Conservation (phyloP, 108 stramenopile species). For the Nitzschia sp. region DNA sequence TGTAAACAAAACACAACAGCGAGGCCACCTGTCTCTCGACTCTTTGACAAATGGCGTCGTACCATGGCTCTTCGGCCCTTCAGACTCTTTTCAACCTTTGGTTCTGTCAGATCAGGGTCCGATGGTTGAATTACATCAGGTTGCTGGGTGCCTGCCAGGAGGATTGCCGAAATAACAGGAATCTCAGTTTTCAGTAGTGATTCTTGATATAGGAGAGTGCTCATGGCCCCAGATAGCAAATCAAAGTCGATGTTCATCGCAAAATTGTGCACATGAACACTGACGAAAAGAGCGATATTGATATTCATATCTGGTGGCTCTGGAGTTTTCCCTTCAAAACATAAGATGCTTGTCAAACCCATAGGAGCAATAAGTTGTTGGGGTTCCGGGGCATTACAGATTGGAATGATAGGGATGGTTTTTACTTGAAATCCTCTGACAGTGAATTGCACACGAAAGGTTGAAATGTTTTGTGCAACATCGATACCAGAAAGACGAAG, state of each 20-base stretch:
- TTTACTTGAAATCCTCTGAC: slow-evolving; percentile 46
- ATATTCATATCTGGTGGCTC: slow-evolving; percentile 17
- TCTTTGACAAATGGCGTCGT: slow-evolving; percentile 25
- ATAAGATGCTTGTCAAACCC: slow-evolving; percentile 55
- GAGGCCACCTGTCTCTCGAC: slow-evolving; percentile 40
- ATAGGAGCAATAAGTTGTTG: slow-evolving; percentile 50
- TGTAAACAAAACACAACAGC: slow-evolving; percentile 32
- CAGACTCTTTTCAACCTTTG: slow-evolving; percentile 23
- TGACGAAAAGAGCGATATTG: slow-evolving; percentile 45
- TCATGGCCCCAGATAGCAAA: slow-evolving; percentile 45
- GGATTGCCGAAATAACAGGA: slow-evolving; percentile 2
- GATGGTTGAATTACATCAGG: slow-evolving; percentile 1
- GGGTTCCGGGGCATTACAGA: slow-evolving; percentile 30
- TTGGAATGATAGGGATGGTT: slow-evolving; percentile 47
- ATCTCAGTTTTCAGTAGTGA: slow-evolving; percentile 5
- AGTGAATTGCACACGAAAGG: slow-evolving; percentile 59
- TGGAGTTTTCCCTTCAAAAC: slow-evolving; percentile 59
- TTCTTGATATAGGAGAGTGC: slow-evolving; percentile 52
- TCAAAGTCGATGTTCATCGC: slow-evolving; percentile 53
- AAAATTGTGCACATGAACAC: slow-evolving; percentile 49
- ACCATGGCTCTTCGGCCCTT: slow-evolving; percentile 33
- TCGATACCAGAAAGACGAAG: slow-evolving; percentile 15
- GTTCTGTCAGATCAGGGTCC: background rate
- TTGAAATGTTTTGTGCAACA: slow-evolving; percentile 33
- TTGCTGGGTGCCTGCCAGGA: background rate